Evolutionary conservation across 768 basidiomycete species (phyloP), one percentile per base, ranked within the genome.

Genomic region (Amanita exitialis): DNA sequence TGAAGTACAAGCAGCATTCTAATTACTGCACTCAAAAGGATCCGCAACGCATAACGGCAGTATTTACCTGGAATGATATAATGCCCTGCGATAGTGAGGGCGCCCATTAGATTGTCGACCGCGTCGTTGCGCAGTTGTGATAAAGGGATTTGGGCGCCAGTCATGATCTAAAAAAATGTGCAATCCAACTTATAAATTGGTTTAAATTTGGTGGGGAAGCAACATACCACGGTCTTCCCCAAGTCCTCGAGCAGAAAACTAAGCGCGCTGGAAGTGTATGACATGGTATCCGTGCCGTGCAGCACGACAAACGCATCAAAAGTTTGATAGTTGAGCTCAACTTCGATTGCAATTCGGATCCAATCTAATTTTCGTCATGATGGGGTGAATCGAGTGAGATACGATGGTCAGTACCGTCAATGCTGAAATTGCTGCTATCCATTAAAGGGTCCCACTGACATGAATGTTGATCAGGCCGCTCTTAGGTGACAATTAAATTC

Each of bases 121-220:
- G 92, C 91, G 63, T 97, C 93, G 58, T 94, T 96, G n/a, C 91
- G 78, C 42, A 94, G 70, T 61, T 92, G 86, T 1, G 88, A 91
- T 30, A 93, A 70, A 12, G 94, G 90, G 32, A 97, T 95, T 68
- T 96, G 94, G 0, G 93, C 91, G 10, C 93, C 94, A 1, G 90
- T 95, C 27, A 94, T 58, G 52, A 95, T 90, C 90, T 91, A 46
- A 10, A 35, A 34, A 43, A 12, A 30, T 8, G n/a, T 27, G 23
- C 8, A 23, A 18, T 34, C 20, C 18, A 28, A 15, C 10, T 27
- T 6, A 16, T 23, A 36, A 49, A 46, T n/a, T 21, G 20, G 2
- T 35, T 9, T 23, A 34, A 27, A 15, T 16, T 12, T 21, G 18
- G 16, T 6, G 39, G 9, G 12, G 12, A 3, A 30, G 30, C 30